A percentile compares a stretch with the other conserved stretches of the same genome.
These are phyloP conservation scores for Penicillium daleae DNA, from an alignment of 495 filamentous ascomycete genomes.

Conservation along the genomic window DNA sequence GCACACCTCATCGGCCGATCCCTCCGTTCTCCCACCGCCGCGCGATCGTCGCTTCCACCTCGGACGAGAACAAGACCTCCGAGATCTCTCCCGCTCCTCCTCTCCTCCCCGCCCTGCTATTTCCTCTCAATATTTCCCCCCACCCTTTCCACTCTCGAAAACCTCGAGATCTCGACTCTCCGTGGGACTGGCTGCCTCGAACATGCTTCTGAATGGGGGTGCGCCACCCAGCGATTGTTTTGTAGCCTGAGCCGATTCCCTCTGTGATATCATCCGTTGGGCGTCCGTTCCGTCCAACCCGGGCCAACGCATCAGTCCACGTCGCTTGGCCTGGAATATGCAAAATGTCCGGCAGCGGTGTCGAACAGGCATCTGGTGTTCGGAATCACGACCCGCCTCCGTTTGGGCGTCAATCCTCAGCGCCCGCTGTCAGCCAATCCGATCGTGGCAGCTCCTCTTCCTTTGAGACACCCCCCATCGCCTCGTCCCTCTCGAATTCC, in stretches of 20 bases:
- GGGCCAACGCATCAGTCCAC: conserved; percentile 52
- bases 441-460: conserved; percentile 26
- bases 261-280: conserved; percentile 42
- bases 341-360: conserved; percentile 53
- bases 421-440: conserved; percentile 35
- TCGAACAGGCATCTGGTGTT: conserved; percentile 46
- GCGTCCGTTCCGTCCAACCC: conserved; percentile 44
- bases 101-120: not conserved
- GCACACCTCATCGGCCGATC: conserved; percentile 23
- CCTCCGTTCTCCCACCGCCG: conserved; percentile 10
- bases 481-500: conserved; percentile 26
- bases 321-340: conserved; percentile 42
- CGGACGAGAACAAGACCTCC: not conserved
- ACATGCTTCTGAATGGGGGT: conserved; percentile 48
- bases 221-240: conserved; percentile 47
- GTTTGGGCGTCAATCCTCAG: conserved; percentile 46
- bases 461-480: conserved; percentile 32
- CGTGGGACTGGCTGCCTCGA: conserved; percentile 26
- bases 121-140: not conserved
- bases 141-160: not conserved
- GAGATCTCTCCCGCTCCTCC: not conserved
- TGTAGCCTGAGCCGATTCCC: conserved; percentile 44
- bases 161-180: not conserved
- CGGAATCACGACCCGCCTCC: conserved; percentile 39
- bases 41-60: conserved; percentile 1